Evolutionary conservation across 2,329 filamentous ascomycete species (phyloP), one percentile per base, ranked within the genome.

Genomic region (Fusarium siculi): DNA sequence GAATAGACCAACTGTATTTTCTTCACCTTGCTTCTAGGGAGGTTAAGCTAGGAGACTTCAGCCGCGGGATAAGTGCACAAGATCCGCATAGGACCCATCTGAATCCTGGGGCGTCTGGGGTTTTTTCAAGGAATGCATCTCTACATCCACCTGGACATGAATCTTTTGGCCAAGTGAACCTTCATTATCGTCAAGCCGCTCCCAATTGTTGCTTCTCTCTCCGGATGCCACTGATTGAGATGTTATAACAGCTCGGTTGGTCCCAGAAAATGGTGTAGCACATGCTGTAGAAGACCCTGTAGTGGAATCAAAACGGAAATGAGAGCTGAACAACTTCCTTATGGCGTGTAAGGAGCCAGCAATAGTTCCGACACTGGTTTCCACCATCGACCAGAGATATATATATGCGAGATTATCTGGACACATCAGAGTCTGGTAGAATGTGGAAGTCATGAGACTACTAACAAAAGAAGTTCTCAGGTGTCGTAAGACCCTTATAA

Each of bases 11-110:
- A 44, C 23, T 19, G 42, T 5, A 44, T 14, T 19, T 12, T 0
- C 16, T 18, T 16, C 9, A 25, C 4, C 3, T 12, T 9, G 3
- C 10, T 6, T 25, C 42, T 8, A 4, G 9, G 1, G 8, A 6
- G 4, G 42, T 19, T 10, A 25, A 12, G 23, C 3, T 2, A 3
- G 0, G 4, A 44, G 7, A 19, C 3, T 2, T 19, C 5, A 19
- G 7, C 23, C 23, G 5, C 23, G 23, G 23, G 7, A 9, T 3
- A 19, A 12, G 7, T 4, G 23, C 3, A 25, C 16, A 44, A 44
- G 42, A 4, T 44, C 4, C 16, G 10, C 11, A 6, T 7, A 4
- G 0, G 42, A 44, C 0, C 11, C 23, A 6, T 44, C 16, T 14
- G 11, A 19, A 14, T 25, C 23, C 16, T 14, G 23, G 16, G 16